Percentiles rank a stretch among this genome's conserved stretches.
Evolutionary conservation across 129 eudicot genomes (phyloP).

Genomic region (Flaveria trinervia): DNA sequence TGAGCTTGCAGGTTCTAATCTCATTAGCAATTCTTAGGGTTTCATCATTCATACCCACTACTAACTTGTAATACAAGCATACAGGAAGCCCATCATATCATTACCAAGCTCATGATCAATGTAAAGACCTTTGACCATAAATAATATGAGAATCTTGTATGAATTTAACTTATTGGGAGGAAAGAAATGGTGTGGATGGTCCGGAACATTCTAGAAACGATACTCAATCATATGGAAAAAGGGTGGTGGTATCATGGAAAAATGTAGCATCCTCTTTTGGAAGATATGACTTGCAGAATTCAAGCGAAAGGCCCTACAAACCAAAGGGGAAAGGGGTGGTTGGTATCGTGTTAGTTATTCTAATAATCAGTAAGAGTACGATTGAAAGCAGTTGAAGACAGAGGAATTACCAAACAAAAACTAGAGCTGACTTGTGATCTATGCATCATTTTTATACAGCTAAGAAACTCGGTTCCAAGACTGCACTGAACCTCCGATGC

Average conservation of each 20-base stretch:
- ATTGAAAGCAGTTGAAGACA: not conserved
- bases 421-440: constrained; percentile 67
- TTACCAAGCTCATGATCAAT: constrained; percentile 63
- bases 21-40: constrained; percentile 53
- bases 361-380: not conserved
- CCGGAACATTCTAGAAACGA: constrained; percentile 11
- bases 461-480: constrained; percentile 55
- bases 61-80: constrained; percentile 47
- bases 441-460: constrained; percentile 54
- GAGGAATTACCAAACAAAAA: constrained; percentile 69
- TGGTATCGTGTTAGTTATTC: not conserved
- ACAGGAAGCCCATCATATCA: constrained; percentile 42
- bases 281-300: constrained; percentile 56
- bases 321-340: not conserved
- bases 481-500: constrained; percentile 54
- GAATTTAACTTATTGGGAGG: constrained; percentile 44
- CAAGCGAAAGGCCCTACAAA: constrained; percentile 69
- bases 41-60: constrained; percentile 57
- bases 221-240: too few species aligned
- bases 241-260: too few species aligned
- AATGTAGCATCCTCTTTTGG: constrained; percentile 39
- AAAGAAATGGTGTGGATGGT: not conserved
- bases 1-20: constrained; percentile 52
- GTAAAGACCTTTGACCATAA: constrained; percentile 54
- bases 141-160: constrained; percentile 54